phyloP scores from a whole-genome alignment of 2,329 filamentous ascomycete species.

The Dactylella cylindrospora region DNA sequence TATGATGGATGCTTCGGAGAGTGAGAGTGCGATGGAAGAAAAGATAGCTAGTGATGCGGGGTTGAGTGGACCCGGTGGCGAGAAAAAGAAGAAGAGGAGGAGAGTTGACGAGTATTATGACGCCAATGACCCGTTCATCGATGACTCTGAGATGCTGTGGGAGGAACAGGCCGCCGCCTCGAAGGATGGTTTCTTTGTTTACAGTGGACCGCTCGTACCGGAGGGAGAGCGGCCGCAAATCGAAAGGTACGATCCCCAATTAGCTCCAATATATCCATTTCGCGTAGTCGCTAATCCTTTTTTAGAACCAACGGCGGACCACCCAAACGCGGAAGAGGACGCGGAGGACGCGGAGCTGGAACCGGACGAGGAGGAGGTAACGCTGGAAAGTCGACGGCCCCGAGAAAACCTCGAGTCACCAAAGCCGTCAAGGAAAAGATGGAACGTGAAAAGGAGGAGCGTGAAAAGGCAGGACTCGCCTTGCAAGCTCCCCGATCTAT shows the following conservation, averaged over 20 bases:
- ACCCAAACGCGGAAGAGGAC: slow-evolving; percentile 58
- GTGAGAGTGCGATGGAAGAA: slow-evolving; percentile 77
- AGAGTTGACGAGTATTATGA: slow-evolving; percentile 77
- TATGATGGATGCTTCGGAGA: slow-evolving; percentile 73
- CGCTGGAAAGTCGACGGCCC: slow-evolving; percentile 55
- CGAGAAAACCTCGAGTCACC: slow-evolving; percentile 79
- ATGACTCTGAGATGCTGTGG: slow-evolving; percentile 93
- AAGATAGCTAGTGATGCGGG: slow-evolving; percentile 60
- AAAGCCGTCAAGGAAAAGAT: slow-evolving; percentile 81
- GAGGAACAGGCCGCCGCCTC: slow-evolving; percentile 92
- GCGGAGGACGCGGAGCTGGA: slow-evolving; percentile 58
- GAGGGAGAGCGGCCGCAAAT: slow-evolving; percentile 76
- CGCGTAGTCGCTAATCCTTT: slow-evolving; percentile 51
- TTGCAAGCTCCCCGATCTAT: slow-evolving; percentile 26
- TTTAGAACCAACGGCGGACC: slow-evolving; percentile 67
- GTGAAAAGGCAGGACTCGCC: slow-evolving; percentile 56
- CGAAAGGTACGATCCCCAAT: slow-evolving; percentile 58
- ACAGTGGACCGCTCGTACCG: slow-evolving; percentile 84
- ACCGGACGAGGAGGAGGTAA: slow-evolving; percentile 55
- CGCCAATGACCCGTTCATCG: slow-evolving; percentile 79
- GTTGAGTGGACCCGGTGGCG: slow-evolving; percentile 60
- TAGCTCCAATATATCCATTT: background rate
- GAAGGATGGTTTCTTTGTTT: slow-evolving; percentile 97
- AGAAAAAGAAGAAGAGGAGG: slow-evolving; percentile 72
- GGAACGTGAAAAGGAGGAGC: slow-evolving; percentile 77